phyloP scores from a whole-genome alignment of 148 eudicot genomes.

The Spergularia marina region DNA sequence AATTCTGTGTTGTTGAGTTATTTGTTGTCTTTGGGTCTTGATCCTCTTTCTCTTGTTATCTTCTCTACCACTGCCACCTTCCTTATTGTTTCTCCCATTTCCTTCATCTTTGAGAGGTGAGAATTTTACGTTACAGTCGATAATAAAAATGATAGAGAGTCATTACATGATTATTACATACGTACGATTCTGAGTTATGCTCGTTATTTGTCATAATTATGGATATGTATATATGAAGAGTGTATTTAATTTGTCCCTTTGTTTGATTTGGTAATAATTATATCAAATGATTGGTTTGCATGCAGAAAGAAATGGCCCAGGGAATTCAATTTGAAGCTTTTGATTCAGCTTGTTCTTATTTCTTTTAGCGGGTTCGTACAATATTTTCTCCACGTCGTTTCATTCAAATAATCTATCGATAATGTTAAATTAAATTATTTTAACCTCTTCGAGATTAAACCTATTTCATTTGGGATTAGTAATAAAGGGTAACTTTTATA shows the following conservation, averaged over 20 bases:
- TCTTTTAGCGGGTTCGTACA: slow-evolving; percentile 60
- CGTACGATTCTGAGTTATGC: too few species aligned
- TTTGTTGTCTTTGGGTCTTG: slow-evolving; percentile 52
- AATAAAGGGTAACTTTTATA: background rate
- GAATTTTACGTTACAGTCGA: too few species aligned
- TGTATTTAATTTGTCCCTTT: background rate
- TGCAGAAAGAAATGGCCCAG: slow-evolving; percentile 68
- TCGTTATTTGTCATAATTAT: too few species aligned
- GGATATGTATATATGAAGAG: too few species aligned
- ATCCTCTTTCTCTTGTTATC: slow-evolving; percentile 50
- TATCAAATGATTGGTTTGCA: slow-evolving; percentile 26
- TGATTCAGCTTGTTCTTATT: slow-evolving; percentile 56
- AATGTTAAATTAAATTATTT: too few species aligned
- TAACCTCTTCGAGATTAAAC: too few species aligned
- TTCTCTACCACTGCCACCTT: slow-evolving; percentile 58
- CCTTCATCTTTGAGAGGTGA: slow-evolving; percentile 55
- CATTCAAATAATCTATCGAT: too few species aligned
- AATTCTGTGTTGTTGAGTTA: slow-evolving; percentile 48
- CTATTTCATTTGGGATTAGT: background rate
- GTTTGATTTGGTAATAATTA: background rate
- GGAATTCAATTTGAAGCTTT: slow-evolving; percentile 38
- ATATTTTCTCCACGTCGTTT: background rate
- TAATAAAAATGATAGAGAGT: background rate
- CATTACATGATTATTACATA: background rate
- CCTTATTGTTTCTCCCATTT: slow-evolving; percentile 52